Evolutionary conservation across 768 basidiomycete genomes (phyloP).

Genomic region (Suillus ampliporus): DNA sequence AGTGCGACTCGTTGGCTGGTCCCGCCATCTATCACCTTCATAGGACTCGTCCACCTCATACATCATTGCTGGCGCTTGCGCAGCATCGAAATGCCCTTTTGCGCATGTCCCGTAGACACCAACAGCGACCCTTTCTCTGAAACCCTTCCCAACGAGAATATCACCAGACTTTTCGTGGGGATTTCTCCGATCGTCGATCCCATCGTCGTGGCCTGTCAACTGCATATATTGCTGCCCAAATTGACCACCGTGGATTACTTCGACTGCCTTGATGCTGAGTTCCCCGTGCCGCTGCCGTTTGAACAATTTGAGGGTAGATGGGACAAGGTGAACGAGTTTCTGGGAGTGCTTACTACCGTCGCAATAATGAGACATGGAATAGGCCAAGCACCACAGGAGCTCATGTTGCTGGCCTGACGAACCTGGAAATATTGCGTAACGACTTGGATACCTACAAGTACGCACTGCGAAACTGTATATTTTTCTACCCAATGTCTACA

Average conservation of each 20-base stretch:
- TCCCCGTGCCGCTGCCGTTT: neutral
- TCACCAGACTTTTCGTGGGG: neutral
- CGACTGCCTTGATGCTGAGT: neutral
- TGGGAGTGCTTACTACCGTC: neutral
- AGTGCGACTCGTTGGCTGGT: neutral
- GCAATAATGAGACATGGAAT: too few relatives aligned
- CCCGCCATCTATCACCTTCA: neutral
- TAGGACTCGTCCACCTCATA: neutral
- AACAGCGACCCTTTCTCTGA: neutral
- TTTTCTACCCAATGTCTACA: too few relatives aligned
- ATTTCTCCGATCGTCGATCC: too few relatives aligned
- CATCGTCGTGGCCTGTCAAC: neutral
- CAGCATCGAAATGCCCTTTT: neutral
- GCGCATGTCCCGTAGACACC: neutral
- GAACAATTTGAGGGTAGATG: neutral
- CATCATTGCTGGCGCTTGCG: neutral
- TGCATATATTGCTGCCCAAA: neutral
- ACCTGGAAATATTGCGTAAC: neutral
- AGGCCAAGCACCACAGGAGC: too few relatives aligned
- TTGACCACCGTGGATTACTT: neutral
- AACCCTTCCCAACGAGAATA: neutral
- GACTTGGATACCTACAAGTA: neutral
- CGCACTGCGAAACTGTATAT: neutral
- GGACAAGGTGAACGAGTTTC: neutral
- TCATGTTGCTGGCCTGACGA: slow-evolving; percentile 3